Conservation (phyloP, 805 yeast genomes). For the Helenozyma rhizophorensis region DNA sequence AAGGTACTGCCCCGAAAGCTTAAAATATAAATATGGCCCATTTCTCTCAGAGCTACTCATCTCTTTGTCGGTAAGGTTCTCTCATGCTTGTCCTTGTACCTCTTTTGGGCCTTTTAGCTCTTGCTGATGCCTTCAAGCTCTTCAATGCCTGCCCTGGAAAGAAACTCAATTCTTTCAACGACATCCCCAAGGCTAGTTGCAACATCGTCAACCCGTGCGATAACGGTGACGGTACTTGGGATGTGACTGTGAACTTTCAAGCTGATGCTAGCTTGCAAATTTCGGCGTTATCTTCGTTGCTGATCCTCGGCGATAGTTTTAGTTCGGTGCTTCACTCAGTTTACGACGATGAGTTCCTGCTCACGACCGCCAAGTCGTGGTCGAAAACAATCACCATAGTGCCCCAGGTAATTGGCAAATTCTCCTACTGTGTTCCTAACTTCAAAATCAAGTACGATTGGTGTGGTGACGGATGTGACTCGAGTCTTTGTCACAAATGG, state of each 20-base stretch:
- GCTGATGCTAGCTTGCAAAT: not conserved
- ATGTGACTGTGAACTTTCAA: not conserved
- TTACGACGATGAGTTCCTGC: no score
- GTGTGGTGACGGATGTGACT: not conserved
- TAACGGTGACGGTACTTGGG: constrained; percentile 1
- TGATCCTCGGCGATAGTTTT: not conserved
- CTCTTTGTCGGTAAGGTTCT: no score
- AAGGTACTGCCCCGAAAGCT: no score
- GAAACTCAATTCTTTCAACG: no score
- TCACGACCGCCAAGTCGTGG: not conserved
- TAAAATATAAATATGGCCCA: no score
- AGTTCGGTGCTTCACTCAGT: no score
- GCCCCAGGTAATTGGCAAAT: not conserved
- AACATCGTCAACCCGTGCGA: not conserved
- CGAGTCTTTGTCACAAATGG: not conserved
- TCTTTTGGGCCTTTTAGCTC: no score
- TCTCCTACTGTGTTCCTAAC: not conserved
- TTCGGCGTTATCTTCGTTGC: not conserved
- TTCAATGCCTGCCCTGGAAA: no score
- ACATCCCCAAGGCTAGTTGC: no score
- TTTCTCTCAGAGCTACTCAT: no score
- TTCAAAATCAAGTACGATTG: constrained; percentile 1
- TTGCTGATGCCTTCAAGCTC: no score
- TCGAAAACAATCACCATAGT: not conserved
- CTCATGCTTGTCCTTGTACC: no score